These are phyloP conservation scores for Ceratocystis harringtonii DNA, from an alignment of 2,329 filamentous ascomycete species.

Conservation along the genomic window DNA sequence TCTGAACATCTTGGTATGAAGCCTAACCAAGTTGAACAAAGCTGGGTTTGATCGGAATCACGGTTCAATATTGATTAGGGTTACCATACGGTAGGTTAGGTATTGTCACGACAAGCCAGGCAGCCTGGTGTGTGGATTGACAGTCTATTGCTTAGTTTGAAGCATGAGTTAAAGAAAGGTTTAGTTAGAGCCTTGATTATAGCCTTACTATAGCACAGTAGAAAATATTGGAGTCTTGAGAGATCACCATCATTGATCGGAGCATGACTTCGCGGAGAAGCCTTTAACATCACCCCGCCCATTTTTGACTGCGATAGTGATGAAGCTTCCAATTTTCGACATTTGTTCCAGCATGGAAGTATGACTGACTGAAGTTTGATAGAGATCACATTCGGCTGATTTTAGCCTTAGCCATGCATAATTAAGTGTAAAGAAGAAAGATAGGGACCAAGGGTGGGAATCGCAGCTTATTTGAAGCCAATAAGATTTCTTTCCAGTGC, in stretches of 20 bases:
- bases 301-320: constrained; percentile 4
- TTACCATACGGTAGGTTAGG: too few species aligned
- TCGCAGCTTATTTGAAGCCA: neutral
- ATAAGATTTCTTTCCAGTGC: neutral
- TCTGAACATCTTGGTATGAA: too few species aligned
- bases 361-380: constrained; percentile 42
- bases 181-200: too few species aligned
- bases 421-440: constrained; percentile 31
- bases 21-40: too few species aligned
- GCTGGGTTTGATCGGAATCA: too few species aligned
- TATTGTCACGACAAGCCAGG: too few species aligned
- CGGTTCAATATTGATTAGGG: too few species aligned
- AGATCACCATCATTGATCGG: constrained; percentile 11
- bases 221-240: neutral
- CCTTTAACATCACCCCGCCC: neutral
- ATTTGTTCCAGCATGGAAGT: constrained; percentile 40
- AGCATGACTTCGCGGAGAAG: neutral
- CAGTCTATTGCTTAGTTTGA: too few species aligned
- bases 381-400: constrained; percentile 41
- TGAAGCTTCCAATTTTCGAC: constrained; percentile 13
- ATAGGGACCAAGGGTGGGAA: constrained; percentile 16
- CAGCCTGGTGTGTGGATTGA: too few species aligned
- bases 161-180: too few species aligned
- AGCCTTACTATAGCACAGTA: neutral
- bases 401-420: constrained; percentile 40